A percentile compares a stretch with the other conserved stretches of the same genome.
phyloP scores from a whole-genome alignment of 2,329 filamentous ascomycete genomes.

The Fusarium sp. region DNA sequence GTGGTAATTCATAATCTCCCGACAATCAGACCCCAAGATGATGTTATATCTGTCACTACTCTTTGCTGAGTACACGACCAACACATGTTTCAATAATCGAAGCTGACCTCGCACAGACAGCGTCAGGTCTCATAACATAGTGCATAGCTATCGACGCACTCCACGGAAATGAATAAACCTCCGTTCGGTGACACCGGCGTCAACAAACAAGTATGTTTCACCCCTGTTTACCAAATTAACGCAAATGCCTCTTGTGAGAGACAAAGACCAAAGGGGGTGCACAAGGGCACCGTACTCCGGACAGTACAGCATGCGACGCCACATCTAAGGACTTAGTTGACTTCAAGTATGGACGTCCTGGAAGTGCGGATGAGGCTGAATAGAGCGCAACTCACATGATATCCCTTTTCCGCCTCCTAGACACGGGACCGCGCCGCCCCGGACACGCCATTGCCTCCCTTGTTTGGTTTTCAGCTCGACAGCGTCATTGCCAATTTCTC shows the following conservation, averaged over 20 bases:
- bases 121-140: conserved; percentile 9
- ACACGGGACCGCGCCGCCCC: conserved; percentile 41
- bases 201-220: conserved; percentile 16
- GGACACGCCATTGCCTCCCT: conserved; percentile 25
- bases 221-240: conserved; percentile 3
- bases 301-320: conserved; percentile 5
- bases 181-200: conserved; percentile 19
- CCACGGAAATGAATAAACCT: conserved; percentile 40
- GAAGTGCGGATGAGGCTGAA: conserved; percentile 38
- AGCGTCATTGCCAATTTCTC: conserved; percentile 14
- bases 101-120: conserved; percentile 30
- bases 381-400: conserved; percentile 18
- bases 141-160: neutral
- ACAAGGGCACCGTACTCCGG: neutral
- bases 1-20: conserved; percentile 23
- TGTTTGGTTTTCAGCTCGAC: conserved; percentile 1
- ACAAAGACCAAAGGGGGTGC: conserved; percentile 22
- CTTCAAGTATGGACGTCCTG: conserved; percentile 21
- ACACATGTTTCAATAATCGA: conserved; percentile 19
- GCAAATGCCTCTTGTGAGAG: neutral
- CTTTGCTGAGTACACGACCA: neutral
- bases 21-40: conserved; percentile 22
- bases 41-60: conserved; percentile 19
- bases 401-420: conserved; percentile 15
- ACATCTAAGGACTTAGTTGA: conserved; percentile 13